Conservation (phyloP, 306 rosid genomes). For the Alnus glutinosa region DNA sequence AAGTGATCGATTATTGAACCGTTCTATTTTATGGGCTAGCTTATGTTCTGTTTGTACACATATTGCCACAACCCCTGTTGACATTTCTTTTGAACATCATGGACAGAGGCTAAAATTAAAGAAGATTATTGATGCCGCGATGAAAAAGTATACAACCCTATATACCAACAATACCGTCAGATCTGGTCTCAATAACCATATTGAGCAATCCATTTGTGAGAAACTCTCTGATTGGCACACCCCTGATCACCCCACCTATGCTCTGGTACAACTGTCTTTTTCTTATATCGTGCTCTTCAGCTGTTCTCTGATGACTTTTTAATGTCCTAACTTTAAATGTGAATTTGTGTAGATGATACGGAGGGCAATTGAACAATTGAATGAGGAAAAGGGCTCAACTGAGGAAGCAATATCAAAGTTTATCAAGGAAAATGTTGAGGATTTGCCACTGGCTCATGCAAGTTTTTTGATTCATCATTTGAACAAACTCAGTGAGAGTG, state of each 20-base stretch:
- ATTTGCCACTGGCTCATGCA: slow-evolving; percentile 45
- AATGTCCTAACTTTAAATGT: neutral
- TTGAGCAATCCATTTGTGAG: slow-evolving; percentile 1
- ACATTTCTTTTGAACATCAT: neutral
- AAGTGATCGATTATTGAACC: neutral
- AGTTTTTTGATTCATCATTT: slow-evolving; percentile 37
- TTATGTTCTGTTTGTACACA: neutral
- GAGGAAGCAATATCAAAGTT: slow-evolving; percentile 37
- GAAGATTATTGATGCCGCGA: slow-evolving; percentile 16
- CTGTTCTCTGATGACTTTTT: neutral
- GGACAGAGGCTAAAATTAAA: slow-evolving; percentile 15
- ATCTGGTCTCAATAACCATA: neutral
- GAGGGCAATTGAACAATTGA: slow-evolving; percentile 29
- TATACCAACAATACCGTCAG: neutral
- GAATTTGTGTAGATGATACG: slow-evolving; percentile 41
- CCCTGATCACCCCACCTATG: slow-evolving; percentile 30
- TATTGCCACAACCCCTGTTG: neutral
- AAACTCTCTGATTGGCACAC: slow-evolving; percentile 2
- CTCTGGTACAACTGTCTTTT: slow-evolving; percentile 22
- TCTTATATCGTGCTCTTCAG: neutral
- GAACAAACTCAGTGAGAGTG: slow-evolving; percentile 25
- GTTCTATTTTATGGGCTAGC: neutral
- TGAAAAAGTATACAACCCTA: slow-evolving; percentile 1
- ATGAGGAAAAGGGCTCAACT: slow-evolving; percentile 27
- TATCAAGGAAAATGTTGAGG: slow-evolving; percentile 21